Evolutionary conservation across 2,329 filamentous ascomycete species (phyloP), one percentile per base, ranked within the genome.

Genomic region (Aspergillus neotritici): DNA sequence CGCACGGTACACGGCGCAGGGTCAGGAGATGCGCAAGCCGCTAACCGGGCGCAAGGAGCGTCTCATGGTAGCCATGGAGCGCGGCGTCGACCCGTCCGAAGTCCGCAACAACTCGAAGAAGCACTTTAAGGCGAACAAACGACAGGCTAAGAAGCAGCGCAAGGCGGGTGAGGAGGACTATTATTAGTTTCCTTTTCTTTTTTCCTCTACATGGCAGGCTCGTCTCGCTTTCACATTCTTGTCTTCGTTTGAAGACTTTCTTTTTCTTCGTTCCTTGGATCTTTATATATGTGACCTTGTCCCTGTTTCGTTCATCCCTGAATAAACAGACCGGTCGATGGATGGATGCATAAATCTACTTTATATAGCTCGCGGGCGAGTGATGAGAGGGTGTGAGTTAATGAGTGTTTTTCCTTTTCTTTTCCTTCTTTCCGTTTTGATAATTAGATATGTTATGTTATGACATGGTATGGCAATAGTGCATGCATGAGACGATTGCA

Each of bases 1-100:
- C 66, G 80, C 93, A 70, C 86, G 93, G 69, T 94, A 96, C 68
- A 83, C 82, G 3, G 79, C 93, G 67, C 88, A 94, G 61, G 89
- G 88, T 4, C 67, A 70, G 47, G 68, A 76, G 21, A 94, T 87
- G 68, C 74, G 75, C 12, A 94, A 87, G 70, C 74, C 84, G 50
- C 69, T 96, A 36, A 87, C 80, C 13, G 90, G 90, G 0, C 77
- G 93, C 48, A 98, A 98, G 67, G 79, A 87, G 39, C 82, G 57
- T 59, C 76, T 84, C 31, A 80, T 96, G 73, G 73, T 87, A 39
- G 91, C 91, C 9, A 62, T 96, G 49, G 88, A 96, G 70, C 87
- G 84, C 47, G 86, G 87, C 11, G 65, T 97, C 30, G 89, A 96
- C 58, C 83, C 86, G 1, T 84, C 83, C 47, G 91, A 96, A 45